Base-by-base conservation (phyloP, 495 filamentous ascomycete genomes). In the Podospora comata region DNA sequence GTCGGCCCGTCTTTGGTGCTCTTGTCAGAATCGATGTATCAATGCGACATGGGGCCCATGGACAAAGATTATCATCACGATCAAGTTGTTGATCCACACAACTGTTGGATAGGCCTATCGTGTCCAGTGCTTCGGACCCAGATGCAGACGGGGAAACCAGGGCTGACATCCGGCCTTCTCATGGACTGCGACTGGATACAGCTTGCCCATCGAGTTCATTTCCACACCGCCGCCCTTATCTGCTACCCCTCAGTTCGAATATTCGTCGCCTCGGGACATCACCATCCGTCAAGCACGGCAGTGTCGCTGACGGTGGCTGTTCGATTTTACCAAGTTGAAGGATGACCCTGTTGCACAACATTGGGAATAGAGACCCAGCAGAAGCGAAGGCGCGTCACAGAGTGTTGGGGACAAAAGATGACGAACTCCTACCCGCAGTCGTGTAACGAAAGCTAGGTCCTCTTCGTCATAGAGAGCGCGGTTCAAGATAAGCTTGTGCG, bases 1-100 rank as follows among this genome's bases (percentile, higher is more conserved):
- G 53, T 48, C 66, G 48, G 60, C 54, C 61, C 66, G 54, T 59
- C 61, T 64, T 64, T 68, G 48, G 61, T 27, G 13, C 20, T n/a
- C 28, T 65, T 27, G 19, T 67, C 11, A 62, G 5, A 54, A 60
- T 58, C 11, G 23, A 30, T 4, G 4, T 58, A 58, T 58, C 19
- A 58, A 58, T 58, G 55, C 19, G 55, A 6, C 19, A 56, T 6
- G 55, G n/a, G 23, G 9, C n/a, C n/a, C 39, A 48, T 13, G 39
- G 13, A 13, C 39, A 48, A 3, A 16, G 39, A 48, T 48, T 48
- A 48, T 9, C 39, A 48, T 18, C 39, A 48, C 1, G 9, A 6
- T 1, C 7, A 13, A 11, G 34, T 6, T 48, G 15, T 13, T 48
- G 9, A 5, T 48, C 39, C 39, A 48, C 39, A 48, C 15, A 13